These are phyloP conservation scores for Pyrenochaeta sp. DNA, from an alignment of 2,329 filamentous ascomycete species.

Conservation along the genomic window DNA sequence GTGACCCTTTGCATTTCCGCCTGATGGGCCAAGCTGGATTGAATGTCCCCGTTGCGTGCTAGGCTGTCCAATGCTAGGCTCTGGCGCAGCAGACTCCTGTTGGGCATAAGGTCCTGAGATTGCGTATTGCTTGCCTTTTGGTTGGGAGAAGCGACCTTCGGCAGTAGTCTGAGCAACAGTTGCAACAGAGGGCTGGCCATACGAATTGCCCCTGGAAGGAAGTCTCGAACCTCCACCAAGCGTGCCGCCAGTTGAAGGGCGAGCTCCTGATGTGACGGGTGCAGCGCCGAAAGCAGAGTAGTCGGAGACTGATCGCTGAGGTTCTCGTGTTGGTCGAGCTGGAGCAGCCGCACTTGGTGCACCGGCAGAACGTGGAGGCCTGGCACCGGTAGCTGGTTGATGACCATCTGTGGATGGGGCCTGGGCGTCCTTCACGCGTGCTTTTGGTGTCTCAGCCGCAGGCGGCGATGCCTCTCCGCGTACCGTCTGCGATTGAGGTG, in stretches of 20 bases:
- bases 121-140: conserved; percentile 71
- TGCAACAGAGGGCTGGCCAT: conserved; percentile 87
- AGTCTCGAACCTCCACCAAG: conserved; percentile 68
- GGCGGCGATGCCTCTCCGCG: conserved; percentile 66
- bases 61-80: conserved; percentile 66
- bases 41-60: conserved; percentile 63
- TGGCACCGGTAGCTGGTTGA: conserved; percentile 36
- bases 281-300: conserved; percentile 51
- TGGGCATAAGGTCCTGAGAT: conserved; percentile 74
- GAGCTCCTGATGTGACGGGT: conserved; percentile 53
- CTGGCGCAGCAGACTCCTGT: conserved; percentile 45
- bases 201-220: conserved; percentile 77
- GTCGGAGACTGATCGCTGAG: conserved; percentile 63
- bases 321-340: conserved; percentile 49
- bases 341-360: conserved; percentile 38
- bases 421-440: conserved; percentile 60
- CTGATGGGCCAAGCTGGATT: conserved; percentile 53
- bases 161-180: conserved; percentile 88
- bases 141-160: conserved; percentile 88
- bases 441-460: conserved; percentile 53
- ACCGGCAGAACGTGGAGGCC: conserved; percentile 30
- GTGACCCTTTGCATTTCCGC: conserved; percentile 55
- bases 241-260: conserved; percentile 84
- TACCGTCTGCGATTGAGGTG: conserved; percentile 84
- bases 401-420: conserved; percentile 54